These are phyloP conservation scores for Ramalina intermedia DNA, from an alignment of 495 filamentous ascomycete genomes.

Conservation along the genomic window DNA sequence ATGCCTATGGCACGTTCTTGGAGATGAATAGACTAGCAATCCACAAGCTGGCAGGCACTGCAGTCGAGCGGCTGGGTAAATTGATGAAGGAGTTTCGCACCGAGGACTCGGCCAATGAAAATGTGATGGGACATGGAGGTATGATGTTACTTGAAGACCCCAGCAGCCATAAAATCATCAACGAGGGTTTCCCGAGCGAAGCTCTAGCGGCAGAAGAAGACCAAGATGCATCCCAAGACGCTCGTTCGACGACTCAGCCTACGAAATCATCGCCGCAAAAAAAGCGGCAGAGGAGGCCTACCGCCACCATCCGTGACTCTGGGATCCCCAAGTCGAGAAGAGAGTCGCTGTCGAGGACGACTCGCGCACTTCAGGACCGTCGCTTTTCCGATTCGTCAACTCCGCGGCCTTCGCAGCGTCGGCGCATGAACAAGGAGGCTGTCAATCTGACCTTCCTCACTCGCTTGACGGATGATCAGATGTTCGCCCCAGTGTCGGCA, in stretches of 20 bases:
- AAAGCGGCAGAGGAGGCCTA: slow-evolving; percentile 4
- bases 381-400: slow-evolving; percentile 12
- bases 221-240: slow-evolving; percentile 7
- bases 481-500: slow-evolving; percentile 6
- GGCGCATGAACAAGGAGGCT: slow-evolving; percentile 4
- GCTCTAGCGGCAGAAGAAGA: slow-evolving; percentile 11
- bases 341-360: slow-evolving; percentile 2
- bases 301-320: slow-evolving; percentile 7
- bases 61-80: slow-evolving; percentile 21
- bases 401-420: slow-evolving; percentile 5
- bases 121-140: slow-evolving; percentile 33
- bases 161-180: slow-evolving; percentile 25
- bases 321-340: slow-evolving; percentile 1
- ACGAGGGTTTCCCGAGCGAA: slow-evolving; percentile 24
- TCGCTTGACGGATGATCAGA: slow-evolving; percentile 5
- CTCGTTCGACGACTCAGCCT: slow-evolving; percentile 1
- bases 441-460: slow-evolving; percentile 9
- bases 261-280: slow-evolving; percentile 3
- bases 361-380: slow-evolving; percentile 7
- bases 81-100: slow-evolving; percentile 16
- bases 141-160: slow-evolving; percentile 33
- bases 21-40: slow-evolving; percentile 27
- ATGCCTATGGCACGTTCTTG: slow-evolving; percentile 26
- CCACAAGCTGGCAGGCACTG: slow-evolving; percentile 28
- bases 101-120: slow-evolving; percentile 18